Conservation (phyloP, 768 basidiomycete species). For the Leccinum disarticulatum region DNA sequence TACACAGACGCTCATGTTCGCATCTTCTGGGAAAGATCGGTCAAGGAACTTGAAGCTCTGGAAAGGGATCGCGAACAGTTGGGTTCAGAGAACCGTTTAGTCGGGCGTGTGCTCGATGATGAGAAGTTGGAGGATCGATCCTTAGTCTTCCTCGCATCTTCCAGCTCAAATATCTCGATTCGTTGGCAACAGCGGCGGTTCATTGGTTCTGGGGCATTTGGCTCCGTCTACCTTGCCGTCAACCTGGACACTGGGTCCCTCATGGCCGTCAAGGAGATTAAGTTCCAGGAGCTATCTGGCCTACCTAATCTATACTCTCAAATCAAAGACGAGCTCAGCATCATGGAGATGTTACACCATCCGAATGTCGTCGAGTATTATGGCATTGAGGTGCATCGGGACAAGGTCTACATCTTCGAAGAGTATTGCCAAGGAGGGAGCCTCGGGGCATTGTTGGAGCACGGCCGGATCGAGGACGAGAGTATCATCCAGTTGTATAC, state of each 20-base stretch:
- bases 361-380: conserved; percentile 99
- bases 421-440: conserved; percentile 98
- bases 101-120: conserved; percentile 92
- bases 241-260: conserved; percentile 94
- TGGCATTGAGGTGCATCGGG: conserved; percentile 97
- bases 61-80: conserved; percentile 63
- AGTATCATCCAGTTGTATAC: conserved; percentile 94
- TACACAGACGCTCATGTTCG: conserved; percentile 67
- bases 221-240: conserved; percentile 98
- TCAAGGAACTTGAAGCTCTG: conserved; percentile 57
- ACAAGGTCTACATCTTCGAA: conserved; percentile 98
- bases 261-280: conserved; percentile 99
- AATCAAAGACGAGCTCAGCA: conserved; percentile 92
- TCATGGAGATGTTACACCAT: conserved; percentile 98
- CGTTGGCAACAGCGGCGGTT: conserved; percentile 98
- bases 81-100: conserved; percentile 67
- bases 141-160: conserved; percentile 90
- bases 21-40: conserved; percentile 72
- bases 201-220: conserved; percentile 98
- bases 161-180: conserved; percentile 93
- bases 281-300: conserved; percentile 90
- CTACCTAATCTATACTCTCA: conserved; percentile 86
- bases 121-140: conserved; percentile 93
- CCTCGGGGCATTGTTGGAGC: conserved; percentile 82
- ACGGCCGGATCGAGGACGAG: conserved; percentile 96